These are phyloP conservation scores for Prunus kanzakura DNA, from an alignment of 306 rosid species.

Conservation along the genomic window DNA sequence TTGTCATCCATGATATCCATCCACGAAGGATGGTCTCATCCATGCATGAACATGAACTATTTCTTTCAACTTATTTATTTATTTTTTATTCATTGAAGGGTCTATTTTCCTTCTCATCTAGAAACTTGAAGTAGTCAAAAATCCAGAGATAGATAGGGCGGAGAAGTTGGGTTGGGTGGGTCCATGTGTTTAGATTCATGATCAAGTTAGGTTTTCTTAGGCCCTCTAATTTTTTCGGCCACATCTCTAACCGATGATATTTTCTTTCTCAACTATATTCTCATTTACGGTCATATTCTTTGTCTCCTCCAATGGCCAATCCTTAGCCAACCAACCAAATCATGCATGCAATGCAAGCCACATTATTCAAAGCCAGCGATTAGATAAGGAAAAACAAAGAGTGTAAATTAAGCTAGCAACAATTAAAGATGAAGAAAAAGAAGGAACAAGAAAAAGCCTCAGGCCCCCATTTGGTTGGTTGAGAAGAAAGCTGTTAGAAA, in stretches of 20 bases:
- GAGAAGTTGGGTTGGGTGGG: background rate
- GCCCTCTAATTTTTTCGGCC: background rate
- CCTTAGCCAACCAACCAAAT: background rate
- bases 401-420: background rate
- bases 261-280: background rate
- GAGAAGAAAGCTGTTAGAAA: background rate
- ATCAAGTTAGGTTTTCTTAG: background rate
- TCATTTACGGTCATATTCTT: background rate
- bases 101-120: conserved; percentile 11
- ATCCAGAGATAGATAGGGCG: background rate
- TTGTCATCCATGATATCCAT: background rate
- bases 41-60: background rate
- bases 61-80: background rate
- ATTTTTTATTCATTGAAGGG: background rate
- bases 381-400: background rate
- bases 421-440: background rate
- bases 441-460: background rate
- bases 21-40: conserved; percentile 11
- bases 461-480: background rate
- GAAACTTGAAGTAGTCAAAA: conserved; percentile 1
- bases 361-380: background rate
- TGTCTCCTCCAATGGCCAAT: background rate
- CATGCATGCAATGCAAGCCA: background rate
- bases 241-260: conserved; percentile 3
- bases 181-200: background rate